phyloP scores from a whole-genome alignment of 2,329 filamentous ascomycete species.

The Ciborinia camelliae region DNA sequence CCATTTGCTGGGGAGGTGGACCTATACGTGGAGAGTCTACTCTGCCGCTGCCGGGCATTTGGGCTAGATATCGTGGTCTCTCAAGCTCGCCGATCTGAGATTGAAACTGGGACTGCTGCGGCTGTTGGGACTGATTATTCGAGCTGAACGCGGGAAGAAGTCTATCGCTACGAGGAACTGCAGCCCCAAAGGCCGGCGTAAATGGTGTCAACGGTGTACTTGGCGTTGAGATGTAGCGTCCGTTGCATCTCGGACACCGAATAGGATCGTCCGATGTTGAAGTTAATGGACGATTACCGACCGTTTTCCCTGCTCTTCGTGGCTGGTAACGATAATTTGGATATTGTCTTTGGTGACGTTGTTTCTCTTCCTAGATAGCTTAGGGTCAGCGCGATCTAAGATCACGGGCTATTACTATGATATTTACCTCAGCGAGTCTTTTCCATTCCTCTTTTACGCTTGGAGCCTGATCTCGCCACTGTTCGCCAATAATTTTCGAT shows the following conservation, averaged over 20 bases:
- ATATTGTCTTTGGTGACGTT: slow-evolving; percentile 82
- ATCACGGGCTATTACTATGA: not conserved
- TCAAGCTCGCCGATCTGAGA: slow-evolving; percentile 26
- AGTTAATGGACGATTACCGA: slow-evolving; percentile 26
- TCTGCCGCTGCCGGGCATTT: slow-evolving; percentile 28
- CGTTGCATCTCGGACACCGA: slow-evolving; percentile 69
- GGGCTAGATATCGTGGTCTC: slow-evolving; percentile 24
- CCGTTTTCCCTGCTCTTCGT: slow-evolving; percentile 35
- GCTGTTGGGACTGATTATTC: not conserved
- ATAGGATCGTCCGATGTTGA: slow-evolving; percentile 47
- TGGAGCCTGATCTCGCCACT: slow-evolving; percentile 77
- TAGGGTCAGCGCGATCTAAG: not conserved
- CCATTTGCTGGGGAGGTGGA: slow-evolving; percentile 25
- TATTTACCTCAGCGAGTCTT: slow-evolving; percentile 69
- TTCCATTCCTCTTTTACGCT: slow-evolving; percentile 85
- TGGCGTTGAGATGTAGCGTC: slow-evolving; percentile 41
- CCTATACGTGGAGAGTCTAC: slow-evolving; percentile 31
- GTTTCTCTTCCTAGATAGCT: slow-evolving; percentile 70
- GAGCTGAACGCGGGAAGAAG: slow-evolving; percentile 27
- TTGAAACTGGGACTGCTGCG: not conserved
- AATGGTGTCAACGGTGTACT: slow-evolving; percentile 37
- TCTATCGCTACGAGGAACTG: slow-evolving; percentile 24
- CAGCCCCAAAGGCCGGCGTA: slow-evolving; percentile 27
- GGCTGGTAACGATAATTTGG: slow-evolving; percentile 95
- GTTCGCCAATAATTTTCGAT: slow-evolving; percentile 87